phyloP scores from a whole-genome alignment of 139 green algal species.

The Nannochloris sp. region DNA sequence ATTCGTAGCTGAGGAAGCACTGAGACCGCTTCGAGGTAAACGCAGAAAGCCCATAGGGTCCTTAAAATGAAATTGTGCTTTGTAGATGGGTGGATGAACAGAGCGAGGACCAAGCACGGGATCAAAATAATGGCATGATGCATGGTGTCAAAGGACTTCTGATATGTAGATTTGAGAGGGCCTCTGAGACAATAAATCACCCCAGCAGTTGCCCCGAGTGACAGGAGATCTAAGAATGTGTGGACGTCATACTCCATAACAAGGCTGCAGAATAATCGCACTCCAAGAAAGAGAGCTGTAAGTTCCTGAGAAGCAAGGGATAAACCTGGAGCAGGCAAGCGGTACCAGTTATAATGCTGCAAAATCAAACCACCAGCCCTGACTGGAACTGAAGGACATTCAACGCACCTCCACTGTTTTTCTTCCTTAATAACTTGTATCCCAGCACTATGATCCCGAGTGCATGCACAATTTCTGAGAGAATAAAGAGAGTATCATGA shows the following conservation, averaged over 20 bases:
- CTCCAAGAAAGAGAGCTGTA: conserved; percentile 80
- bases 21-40: conserved; percentile 95
- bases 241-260: conserved; percentile 99
- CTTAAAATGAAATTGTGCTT: conserved; percentile 66
- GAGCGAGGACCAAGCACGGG: conserved; percentile 75
- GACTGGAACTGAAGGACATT: neutral
- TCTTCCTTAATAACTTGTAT: conserved; percentile 88
- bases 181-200: conserved; percentile 80
- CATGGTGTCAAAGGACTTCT: conserved; percentile 74
- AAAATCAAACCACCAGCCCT: neutral
- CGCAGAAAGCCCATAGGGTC: conserved; percentile 92
- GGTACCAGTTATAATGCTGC: neutral
- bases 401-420: conserved; percentile 66
- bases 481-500: conserved; percentile 95
- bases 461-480: conserved; percentile 88
- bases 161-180: conserved; percentile 69
- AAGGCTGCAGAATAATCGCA: conserved; percentile 91
- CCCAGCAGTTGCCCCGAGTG: conserved; percentile 70
- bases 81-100: conserved; percentile 82
- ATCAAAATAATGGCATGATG: conserved; percentile 62
- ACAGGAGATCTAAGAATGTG: conserved; percentile 88
- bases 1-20: conserved; percentile 95
- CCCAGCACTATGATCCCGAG: conserved; percentile 83
- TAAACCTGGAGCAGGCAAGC: conserved; percentile 50
- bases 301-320: conserved; percentile 86